phyloP scores from a whole-genome alignment of 1,284 basidiomycete genomes.

The Trametes versicolor region DNA sequence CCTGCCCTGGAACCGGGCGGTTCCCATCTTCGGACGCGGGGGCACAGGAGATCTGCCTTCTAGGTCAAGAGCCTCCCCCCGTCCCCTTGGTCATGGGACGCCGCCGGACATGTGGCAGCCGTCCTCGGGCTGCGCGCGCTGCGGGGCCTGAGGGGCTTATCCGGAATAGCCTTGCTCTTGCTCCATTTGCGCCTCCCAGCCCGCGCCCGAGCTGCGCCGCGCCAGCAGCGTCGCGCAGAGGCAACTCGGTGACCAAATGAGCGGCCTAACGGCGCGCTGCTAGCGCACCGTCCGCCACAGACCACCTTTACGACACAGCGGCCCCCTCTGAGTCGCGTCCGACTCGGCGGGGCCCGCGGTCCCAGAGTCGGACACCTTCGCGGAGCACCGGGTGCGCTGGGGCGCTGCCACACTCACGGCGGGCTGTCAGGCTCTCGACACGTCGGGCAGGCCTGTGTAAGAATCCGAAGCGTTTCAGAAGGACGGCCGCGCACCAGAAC shows the following conservation, averaged over 20 bases:
- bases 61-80: conserved; percentile 26
- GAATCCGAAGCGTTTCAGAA: conserved; percentile 24
- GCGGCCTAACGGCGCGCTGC: background rate
- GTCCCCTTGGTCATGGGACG: conserved; percentile 31
- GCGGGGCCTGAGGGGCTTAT: conserved; percentile 22
- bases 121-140: conserved; percentile 25
- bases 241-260: background rate
- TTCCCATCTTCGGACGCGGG: conserved; percentile 21
- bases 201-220: conserved; percentile 9
- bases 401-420: conserved; percentile 20
- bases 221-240: background rate
- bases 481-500: conserved; percentile 25
- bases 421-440: conserved; percentile 24
- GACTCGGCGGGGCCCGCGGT: background rate
- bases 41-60: conserved; percentile 27
- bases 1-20: conserved; percentile 19
- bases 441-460: conserved; percentile 17
- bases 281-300: background rate
- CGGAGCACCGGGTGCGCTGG: conserved; percentile 6
- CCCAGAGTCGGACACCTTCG: conserved; percentile 13
- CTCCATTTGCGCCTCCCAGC: conserved; percentile 18
- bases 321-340: background rate
- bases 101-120: conserved; percentile 25
- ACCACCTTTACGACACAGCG: background rate
- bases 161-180: conserved; percentile 24